Conservation (phyloP, 2,329 filamentous ascomycete species). For the Orbilia blumenaviensis region DNA sequence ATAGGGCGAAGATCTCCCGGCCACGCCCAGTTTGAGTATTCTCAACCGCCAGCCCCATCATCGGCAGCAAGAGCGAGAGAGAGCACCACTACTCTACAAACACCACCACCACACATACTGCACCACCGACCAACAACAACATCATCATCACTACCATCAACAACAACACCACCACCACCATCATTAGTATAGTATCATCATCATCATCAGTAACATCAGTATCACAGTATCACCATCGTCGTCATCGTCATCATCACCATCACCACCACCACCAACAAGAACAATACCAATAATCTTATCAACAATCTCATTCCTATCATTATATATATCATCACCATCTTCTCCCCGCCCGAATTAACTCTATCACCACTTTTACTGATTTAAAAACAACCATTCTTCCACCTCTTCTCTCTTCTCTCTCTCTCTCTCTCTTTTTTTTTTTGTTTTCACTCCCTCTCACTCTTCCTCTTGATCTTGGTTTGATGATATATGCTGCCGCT, state of each 20-base stretch:
- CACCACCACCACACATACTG: background rate
- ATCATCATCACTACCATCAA: background rate
- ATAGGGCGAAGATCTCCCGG: conserved; percentile 54
- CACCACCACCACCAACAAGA: background rate
- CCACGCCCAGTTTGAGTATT: conserved; percentile 16
- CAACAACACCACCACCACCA: background rate
- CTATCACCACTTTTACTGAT: background rate
- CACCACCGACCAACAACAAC: background rate
- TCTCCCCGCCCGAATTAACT: background rate
- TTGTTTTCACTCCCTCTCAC: background rate
- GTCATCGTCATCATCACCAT: background rate
- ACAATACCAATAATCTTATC: background rate
- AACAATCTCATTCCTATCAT: conserved; percentile 1
- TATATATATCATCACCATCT: background rate
- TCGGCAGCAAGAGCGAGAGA: too few species aligned
- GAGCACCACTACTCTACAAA: too few species aligned
- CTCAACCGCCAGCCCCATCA: background rate
- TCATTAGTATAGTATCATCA: background rate
- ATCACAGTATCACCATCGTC: background rate
- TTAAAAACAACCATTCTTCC: background rate
- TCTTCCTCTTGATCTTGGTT: too few species aligned
- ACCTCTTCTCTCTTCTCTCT: background rate
- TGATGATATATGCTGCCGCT: conserved; percentile 50
- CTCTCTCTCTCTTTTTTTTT: background rate
- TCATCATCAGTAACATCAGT: background rate